Evolutionary conservation across 257 asterid species (phyloP).

Genomic region (Handroanthus guayacan): DNA sequence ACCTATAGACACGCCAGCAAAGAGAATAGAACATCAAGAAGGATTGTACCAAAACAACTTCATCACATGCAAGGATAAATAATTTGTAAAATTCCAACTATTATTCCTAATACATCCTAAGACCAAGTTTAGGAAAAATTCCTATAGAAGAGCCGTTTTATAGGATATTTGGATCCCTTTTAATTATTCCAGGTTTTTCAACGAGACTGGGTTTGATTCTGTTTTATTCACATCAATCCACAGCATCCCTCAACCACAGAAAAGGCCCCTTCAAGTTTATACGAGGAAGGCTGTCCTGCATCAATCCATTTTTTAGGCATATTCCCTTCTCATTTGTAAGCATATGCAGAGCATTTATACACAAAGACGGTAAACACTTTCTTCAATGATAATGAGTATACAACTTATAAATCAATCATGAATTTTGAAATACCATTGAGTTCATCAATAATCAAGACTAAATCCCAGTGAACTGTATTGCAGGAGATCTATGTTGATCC

Average conservation of each 20-base stretch:
- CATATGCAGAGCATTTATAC: not conserved
- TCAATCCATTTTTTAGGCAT: not conserved
- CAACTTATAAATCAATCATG: constrained; percentile 3
- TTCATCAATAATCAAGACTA: constrained; percentile 22
- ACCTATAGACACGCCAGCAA: not conserved
- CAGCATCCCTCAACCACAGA: constrained; percentile 23
- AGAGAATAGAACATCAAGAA: too few relatives aligned
- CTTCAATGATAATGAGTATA: not conserved
- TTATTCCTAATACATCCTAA: not conserved
- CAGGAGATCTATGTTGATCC: constrained; percentile 8
- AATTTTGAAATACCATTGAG: not conserved
- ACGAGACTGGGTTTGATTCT: constrained; percentile 1
- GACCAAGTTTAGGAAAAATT: constrained; percentile 4
- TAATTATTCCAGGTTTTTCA: not conserved
- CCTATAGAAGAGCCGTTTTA: not conserved
- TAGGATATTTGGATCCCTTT: not conserved
- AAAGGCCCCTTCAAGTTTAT: not conserved
- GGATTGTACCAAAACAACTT: not conserved
- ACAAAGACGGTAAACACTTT: not conserved
- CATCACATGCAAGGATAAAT: constrained; percentile 6
- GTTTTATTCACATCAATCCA: not conserved
- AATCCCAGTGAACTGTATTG: not conserved
- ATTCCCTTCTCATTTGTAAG: not conserved
- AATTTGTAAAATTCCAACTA: not conserved
- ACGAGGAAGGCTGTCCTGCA: not conserved